Evolutionary conservation across 1,139 yeast species (phyloP), one percentile per base, ranked within the genome.

Genomic region (Candida sanyaensis): DNA sequence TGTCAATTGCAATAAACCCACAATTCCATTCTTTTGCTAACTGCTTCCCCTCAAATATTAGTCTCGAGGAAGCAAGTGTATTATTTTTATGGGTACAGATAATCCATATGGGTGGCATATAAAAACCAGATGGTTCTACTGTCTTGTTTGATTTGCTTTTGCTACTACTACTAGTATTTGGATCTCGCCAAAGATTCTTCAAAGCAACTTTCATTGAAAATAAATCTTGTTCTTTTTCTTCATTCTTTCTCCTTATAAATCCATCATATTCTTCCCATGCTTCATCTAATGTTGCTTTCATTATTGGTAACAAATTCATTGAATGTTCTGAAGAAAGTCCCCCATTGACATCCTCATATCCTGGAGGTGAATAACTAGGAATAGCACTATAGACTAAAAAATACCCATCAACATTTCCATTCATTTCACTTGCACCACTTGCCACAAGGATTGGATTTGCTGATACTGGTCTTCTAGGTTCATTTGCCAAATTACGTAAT

Each of bases 331-430:
- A 61, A 2, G 57, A 53, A 31, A 50, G 32, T n/a, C 30, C 27
- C 10, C 23, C 37, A 37, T 62, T 66, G 17, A 67, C 68, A 55
- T 81, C 40, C 10, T 44, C 70, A 55, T 83, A 83, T 0, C 69
- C 62, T 2, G 88, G 88, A 0, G 86, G 86, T 44, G 71, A 66
- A 30, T 66, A 60, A 12, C 77, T 71, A 2, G 93, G 92, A 1
- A 86, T 77, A 2, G 88, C 84, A 50, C 85, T 80, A 61, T 85
- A 86, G 34, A 84, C 83, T 40, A 85, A 73, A 43, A 86, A 72
- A 60, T 87, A 87, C 0, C 91, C 92, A 61, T 85, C 86, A n/a
- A 86, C 76, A 37, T 79, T 73, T 1, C 90, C 91, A 61, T 86
- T 86, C 54, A 87, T 65, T 52, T 86, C 92, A 45, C 88, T 80